Conservation (phyloP, 257 asterid species). For the Agastache rugosa region DNA sequence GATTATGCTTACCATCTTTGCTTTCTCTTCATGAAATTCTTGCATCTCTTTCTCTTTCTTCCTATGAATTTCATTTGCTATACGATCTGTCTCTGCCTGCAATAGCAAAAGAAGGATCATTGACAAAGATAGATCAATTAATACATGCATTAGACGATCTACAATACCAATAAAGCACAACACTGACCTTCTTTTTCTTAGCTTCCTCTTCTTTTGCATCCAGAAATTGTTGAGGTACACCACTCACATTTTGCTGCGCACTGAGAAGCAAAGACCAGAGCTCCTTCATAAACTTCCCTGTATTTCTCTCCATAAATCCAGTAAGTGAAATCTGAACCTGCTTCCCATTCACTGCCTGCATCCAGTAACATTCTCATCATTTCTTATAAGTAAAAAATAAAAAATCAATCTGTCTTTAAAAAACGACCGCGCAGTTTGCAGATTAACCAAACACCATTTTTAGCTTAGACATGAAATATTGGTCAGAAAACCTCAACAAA, state of each 20-base stretch:
- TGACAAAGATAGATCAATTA: slow-evolving; percentile 3
- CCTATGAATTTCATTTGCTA: slow-evolving; percentile 72
- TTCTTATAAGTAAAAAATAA: slow-evolving; percentile 11
- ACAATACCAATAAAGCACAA: slow-evolving; percentile 29
- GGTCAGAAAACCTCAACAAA: slow-evolving; percentile 7
- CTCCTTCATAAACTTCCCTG: slow-evolving; percentile 98
- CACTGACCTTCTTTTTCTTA: slow-evolving; percentile 71
- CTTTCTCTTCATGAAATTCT: slow-evolving; percentile 69
- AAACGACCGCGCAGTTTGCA: background rate
- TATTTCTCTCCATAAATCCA: slow-evolving; percentile 99
- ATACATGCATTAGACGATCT: slow-evolving; percentile 6
- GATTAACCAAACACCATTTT: background rate
- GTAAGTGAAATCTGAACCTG: slow-evolving; percentile 89
- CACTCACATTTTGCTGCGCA: slow-evolving; percentile 91
- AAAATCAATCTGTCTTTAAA: slow-evolving; percentile 7
- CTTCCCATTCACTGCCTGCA: slow-evolving; percentile 94
- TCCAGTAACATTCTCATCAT: slow-evolving; percentile 30
- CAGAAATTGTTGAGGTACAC: slow-evolving; percentile 95
- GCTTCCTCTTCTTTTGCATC: slow-evolving; percentile 99
- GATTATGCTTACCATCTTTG: slow-evolving; percentile 62
- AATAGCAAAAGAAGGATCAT: slow-evolving; percentile 34
- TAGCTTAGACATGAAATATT: background rate
- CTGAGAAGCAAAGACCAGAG: slow-evolving; percentile 88
- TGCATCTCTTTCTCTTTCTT: slow-evolving; percentile 80
- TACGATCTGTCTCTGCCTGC: slow-evolving; percentile 90